Evolutionary conservation across 441 rosid genomes (phyloP).

Genomic region (Populus trichocarpa): DNA sequence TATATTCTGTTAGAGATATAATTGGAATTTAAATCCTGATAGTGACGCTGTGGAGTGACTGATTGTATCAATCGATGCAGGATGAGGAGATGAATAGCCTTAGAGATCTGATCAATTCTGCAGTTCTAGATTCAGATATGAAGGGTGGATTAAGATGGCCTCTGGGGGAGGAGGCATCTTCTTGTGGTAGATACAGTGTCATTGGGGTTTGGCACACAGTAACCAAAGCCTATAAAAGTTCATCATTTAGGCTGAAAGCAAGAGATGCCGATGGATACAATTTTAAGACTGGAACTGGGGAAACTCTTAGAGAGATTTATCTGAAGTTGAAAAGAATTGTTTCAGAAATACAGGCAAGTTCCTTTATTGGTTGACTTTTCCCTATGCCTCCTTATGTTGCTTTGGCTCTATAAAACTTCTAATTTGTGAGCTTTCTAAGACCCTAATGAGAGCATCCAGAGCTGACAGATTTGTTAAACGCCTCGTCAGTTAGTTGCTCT

Average conservation of each 20-base stretch:
- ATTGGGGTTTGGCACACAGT: conserved; percentile 46
- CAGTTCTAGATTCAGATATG: conserved; percentile 50
- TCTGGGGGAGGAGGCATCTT: conserved; percentile 33
- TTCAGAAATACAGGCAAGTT: conserved; percentile 33
- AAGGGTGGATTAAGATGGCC: conserved; percentile 74
- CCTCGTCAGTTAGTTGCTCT: not conserved
- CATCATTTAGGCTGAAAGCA: conserved; percentile 42
- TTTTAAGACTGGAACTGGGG: conserved; percentile 41
- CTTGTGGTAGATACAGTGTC: conserved; percentile 40
- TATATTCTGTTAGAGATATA: not conserved
- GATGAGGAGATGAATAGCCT: conserved; percentile 47
- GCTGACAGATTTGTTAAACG: no score
- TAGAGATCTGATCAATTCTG: conserved; percentile 41
- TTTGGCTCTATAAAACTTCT: no score
- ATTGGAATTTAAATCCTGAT: not conserved
- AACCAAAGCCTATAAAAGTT: conserved; percentile 29
- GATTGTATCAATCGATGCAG: conserved; percentile 26
- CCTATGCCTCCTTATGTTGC: not conserved
- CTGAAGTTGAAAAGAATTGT: conserved; percentile 41
- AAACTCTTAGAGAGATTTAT: conserved; percentile 28
- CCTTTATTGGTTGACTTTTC: not conserved
- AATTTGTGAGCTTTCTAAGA: no score
- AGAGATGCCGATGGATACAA: conserved; percentile 48
- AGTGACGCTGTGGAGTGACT: not conserved
- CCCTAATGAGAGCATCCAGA: no score